Evolutionary conservation across 192 early-diverging fungal genomes (phyloP).

Genomic region (Mortierella antarctica): DNA sequence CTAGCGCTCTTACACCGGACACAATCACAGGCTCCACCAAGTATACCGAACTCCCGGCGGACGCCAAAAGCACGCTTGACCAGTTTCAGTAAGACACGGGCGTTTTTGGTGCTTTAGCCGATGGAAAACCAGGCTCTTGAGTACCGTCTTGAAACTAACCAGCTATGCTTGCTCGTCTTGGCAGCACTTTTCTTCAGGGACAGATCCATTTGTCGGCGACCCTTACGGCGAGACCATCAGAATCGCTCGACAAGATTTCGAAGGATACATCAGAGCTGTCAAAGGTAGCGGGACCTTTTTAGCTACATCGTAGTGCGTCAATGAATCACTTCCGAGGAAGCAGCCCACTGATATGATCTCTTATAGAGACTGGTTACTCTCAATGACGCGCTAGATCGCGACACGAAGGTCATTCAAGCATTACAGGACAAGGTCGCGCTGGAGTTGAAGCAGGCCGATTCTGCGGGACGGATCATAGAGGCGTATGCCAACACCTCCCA

Average conservation of each 20-base stretch:
- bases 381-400: slow-evolving; percentile 44
- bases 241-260: slow-evolving; percentile 45
- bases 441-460: slow-evolving; percentile 49
- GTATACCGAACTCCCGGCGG: slow-evolving; percentile 50
- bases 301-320: background rate
- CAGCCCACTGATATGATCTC: background rate
- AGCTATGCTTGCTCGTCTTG: background rate
- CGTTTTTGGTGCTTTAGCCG: no score
- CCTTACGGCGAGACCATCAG: slow-evolving; percentile 30
- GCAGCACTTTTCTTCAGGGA: slow-evolving; percentile 36
- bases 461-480: slow-evolving; percentile 51
- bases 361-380: slow-evolving; percentile 34
- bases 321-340: background rate
- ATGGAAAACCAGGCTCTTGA: background rate
- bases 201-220: slow-evolving; percentile 46
- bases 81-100: slow-evolving; percentile 38
- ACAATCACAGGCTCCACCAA: slow-evolving; percentile 51
- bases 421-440: slow-evolving; percentile 38
- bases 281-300: slow-evolving; percentile 10
- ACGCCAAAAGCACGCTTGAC: slow-evolving; percentile 47
- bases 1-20: slow-evolving; percentile 40
- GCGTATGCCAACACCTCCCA: slow-evolving; percentile 43
- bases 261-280: slow-evolving; percentile 44
- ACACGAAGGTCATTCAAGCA: slow-evolving; percentile 35
- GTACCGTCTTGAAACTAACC: background rate